phyloP scores from a whole-genome alignment of 257 asterid genomes.

The Haberlea rhodopensis region DNA sequence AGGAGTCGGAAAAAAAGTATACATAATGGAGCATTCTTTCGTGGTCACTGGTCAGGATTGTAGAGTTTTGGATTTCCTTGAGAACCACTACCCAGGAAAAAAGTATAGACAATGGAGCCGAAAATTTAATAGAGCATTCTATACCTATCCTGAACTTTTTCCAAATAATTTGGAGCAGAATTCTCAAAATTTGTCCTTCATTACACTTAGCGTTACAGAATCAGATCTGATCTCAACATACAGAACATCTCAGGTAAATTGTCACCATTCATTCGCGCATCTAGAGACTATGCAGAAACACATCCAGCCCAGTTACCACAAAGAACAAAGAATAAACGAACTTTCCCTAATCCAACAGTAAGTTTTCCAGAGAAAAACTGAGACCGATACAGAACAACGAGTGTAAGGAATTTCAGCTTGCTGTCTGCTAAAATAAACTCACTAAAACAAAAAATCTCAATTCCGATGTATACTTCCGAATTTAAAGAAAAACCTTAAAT shows the following conservation, averaged over 20 bases:
- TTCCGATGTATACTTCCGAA: too few relatives aligned
- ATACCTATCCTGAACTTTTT: slow-evolving; percentile 12
- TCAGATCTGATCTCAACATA: background rate
- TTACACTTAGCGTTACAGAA: slow-evolving; percentile 1
- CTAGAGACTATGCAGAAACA: background rate
- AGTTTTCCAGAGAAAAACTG: too few relatives aligned
- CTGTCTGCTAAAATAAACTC: too few relatives aligned
- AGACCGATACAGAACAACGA: too few relatives aligned
- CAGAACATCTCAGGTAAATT: background rate
- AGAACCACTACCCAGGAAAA: slow-evolving; percentile 12
- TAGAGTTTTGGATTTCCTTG: slow-evolving; percentile 3
- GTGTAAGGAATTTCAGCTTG: too few relatives aligned
- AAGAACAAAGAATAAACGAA: background rate
- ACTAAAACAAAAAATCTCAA: too few relatives aligned
- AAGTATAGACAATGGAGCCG: too few relatives aligned
- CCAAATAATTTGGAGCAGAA: slow-evolving; percentile 19
- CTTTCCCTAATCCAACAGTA: slow-evolving; percentile 7
- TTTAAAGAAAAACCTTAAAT: too few relatives aligned
- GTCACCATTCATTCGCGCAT: slow-evolving; percentile 5
- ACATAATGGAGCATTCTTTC: slow-evolving; percentile 6
- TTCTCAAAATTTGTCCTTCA: slow-evolving; percentile 2
- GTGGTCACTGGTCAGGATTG: slow-evolving; percentile 9
- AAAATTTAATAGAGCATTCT: background rate
- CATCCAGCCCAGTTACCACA: background rate
- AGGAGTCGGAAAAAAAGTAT: background rate